Evolutionary conservation across 2,329 filamentous ascomycete genomes (phyloP).

Genomic region (Pezicula carpinea): DNA sequence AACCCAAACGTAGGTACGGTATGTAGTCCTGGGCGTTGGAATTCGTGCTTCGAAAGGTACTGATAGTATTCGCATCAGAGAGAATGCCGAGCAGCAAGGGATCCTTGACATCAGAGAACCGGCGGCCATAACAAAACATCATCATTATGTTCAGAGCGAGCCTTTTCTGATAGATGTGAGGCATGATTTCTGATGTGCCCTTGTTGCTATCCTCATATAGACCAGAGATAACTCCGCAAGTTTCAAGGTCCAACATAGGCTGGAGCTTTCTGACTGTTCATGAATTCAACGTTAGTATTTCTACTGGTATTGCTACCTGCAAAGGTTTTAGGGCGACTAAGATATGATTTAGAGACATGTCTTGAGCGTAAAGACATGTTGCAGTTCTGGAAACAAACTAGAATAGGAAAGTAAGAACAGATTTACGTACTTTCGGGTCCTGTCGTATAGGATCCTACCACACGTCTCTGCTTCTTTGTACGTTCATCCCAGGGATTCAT

Average conservation of each 20-base stretch:
- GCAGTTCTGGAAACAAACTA: too few relatives aligned
- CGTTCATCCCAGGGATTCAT: constrained; percentile 2
- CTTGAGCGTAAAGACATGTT: too few relatives aligned
- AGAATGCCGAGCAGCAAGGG: not conserved
- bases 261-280: not conserved
- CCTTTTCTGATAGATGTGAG: not conserved
- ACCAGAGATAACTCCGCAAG: not conserved
- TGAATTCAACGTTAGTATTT: too few relatives aligned
- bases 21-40: constrained; percentile 4
- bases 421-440: not conserved
- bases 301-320: too few relatives aligned
- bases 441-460: constrained; percentile 1
- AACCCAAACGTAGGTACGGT: constrained; percentile 1
- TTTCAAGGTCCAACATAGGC: not conserved
- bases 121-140: not conserved
- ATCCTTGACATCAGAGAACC: not conserved
- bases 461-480: constrained; percentile 1
- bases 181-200: not conserved
- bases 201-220: constrained; percentile 2
- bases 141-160: constrained; percentile 1
- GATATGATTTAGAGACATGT: too few relatives aligned
- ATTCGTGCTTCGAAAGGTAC: constrained; percentile 4
- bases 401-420: too few relatives aligned
- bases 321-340: too few relatives aligned
- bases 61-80: not conserved